Evolutionary conservation across 2,329 filamentous ascomycete species (phyloP).

Genomic region (Aspergillus cejpii): DNA sequence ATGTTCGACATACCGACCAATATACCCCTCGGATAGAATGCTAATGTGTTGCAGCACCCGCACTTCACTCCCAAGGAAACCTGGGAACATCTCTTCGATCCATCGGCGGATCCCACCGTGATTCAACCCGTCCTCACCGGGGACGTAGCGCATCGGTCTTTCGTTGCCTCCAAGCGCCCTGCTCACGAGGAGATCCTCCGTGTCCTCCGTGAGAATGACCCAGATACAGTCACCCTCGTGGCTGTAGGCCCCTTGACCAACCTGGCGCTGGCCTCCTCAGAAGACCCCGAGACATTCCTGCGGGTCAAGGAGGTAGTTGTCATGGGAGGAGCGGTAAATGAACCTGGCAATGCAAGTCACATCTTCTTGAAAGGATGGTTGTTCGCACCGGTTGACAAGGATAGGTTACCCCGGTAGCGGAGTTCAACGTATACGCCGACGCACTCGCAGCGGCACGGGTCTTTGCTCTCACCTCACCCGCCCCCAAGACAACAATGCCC

Average conservation of each 20-base stretch:
- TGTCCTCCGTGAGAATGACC: conserved; percentile 71
- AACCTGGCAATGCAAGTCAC: conserved; percentile 67
- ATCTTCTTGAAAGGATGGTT: not conserved
- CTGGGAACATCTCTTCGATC: conserved; percentile 63
- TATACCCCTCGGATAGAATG: conserved; percentile 9
- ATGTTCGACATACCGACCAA: conserved; percentile 16
- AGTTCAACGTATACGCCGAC: conserved; percentile 96
- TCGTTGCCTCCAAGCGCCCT: conserved; percentile 65
- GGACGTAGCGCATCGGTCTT: conserved; percentile 47
- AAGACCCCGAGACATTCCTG: conserved; percentile 84
- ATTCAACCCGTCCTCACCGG: conserved; percentile 44
- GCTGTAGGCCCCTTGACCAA: conserved; percentile 92
- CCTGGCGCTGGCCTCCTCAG: conserved; percentile 75
- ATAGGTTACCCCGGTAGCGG: conserved; percentile 65
- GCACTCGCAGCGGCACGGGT: conserved; percentile 68
- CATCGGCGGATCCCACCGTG: conserved; percentile 37
- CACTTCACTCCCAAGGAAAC: conserved; percentile 67
- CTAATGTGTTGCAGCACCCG: conserved; percentile 49
- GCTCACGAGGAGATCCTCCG: conserved; percentile 86
- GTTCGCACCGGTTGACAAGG: not conserved
- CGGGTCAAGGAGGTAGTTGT: conserved; percentile 84
- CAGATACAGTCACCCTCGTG: conserved; percentile 80
- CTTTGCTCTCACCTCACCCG: conserved; percentile 67
- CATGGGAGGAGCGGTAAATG: conserved; percentile 82
- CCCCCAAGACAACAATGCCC: conserved; percentile 76